These are phyloP conservation scores for Fraxinus angustifolia DNA, from an alignment of 305 asterid genomes.

Conservation along the genomic window DNA sequence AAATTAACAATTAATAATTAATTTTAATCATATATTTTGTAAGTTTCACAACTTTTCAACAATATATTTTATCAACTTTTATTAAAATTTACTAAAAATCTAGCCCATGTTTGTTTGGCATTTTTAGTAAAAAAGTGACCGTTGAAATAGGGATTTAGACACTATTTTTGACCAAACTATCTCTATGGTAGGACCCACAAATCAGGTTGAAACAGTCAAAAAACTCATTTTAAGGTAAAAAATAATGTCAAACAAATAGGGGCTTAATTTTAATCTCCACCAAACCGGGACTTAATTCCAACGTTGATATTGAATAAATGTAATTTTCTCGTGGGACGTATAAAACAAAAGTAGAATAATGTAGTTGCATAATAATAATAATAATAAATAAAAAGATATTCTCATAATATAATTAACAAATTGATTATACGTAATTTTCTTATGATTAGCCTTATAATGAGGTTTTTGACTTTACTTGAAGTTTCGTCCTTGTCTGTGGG, in stretches of 20 bases:
- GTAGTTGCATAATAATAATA: not conserved
- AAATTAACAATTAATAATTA: too few species aligned
- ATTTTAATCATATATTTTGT: not conserved
- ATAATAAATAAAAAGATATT: not conserved
- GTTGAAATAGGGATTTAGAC: too few species aligned
- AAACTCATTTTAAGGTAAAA: too few species aligned
- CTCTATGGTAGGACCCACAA: too few species aligned
- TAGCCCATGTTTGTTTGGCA: too few species aligned
- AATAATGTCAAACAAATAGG: too few species aligned
- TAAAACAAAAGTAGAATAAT: conserved; percentile 3
- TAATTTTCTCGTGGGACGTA: not conserved
- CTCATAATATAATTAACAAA: not conserved
- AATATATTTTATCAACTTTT: too few species aligned
- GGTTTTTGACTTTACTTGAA: conserved; percentile 15
- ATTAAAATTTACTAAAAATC: not conserved
- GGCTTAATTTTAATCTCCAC: not conserved
- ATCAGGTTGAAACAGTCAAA: too few species aligned
- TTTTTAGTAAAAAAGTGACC: too few species aligned
- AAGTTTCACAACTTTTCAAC: not conserved
- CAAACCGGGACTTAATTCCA: not conserved
- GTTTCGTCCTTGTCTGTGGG: conserved; percentile 30
- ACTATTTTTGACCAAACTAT: too few species aligned
- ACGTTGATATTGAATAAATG: not conserved
- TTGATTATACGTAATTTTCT: not conserved
- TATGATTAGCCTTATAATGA: conserved; percentile 17